Percentiles rank a stretch among this genome's conserved stretches.
These are phyloP conservation scores for Penicillium riverlandense DNA, from an alignment of 495 filamentous ascomycete genomes.

Conservation along the genomic window DNA sequence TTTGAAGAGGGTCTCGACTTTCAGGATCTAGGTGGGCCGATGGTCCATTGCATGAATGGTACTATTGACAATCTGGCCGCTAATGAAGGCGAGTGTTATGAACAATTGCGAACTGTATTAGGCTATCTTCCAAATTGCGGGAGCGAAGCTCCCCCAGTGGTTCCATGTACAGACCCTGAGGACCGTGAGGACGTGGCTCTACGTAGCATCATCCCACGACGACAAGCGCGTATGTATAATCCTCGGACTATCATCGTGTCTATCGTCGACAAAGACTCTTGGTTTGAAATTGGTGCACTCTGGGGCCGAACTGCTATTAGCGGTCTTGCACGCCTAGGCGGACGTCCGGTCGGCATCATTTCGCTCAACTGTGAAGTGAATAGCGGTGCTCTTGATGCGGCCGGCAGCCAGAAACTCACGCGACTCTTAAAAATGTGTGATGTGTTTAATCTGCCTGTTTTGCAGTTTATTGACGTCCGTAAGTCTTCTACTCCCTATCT, in stretches of 20 bases:
- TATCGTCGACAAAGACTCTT: slow-evolving; percentile 47
- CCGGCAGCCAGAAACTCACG: slow-evolving; percentile 51
- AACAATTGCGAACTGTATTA: slow-evolving; percentile 50
- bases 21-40: slow-evolving; percentile 47
- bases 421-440: slow-evolving; percentile 54
- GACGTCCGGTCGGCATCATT: slow-evolving; percentile 49
- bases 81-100: slow-evolving; percentile 52
- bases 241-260: slow-evolving; percentile 46
- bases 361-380: slow-evolving; percentile 53
- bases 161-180: slow-evolving; percentile 38
- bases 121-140: slow-evolving; percentile 51
- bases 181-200: slow-evolving; percentile 40
- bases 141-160: slow-evolving; percentile 41
- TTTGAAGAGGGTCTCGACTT: slow-evolving; percentile 54
- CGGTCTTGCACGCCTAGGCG: slow-evolving; percentile 49
- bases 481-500: slow-evolving; percentile 8
- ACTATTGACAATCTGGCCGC: slow-evolving; percentile 58
- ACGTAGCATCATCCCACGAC: slow-evolving; percentile 49
- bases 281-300: slow-evolving; percentile 55
- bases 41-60: slow-evolving; percentile 57
- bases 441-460: slow-evolving; percentile 54
- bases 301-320: slow-evolving; percentile 57
- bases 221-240: slow-evolving; percentile 54
- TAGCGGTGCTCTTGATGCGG: slow-evolving; percentile 53
- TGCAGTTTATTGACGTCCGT: slow-evolving; percentile 57